These are phyloP conservation scores for Scleroderma bovista DNA, from an alignment of 768 basidiomycete genomes.

Conservation along the genomic window DNA sequence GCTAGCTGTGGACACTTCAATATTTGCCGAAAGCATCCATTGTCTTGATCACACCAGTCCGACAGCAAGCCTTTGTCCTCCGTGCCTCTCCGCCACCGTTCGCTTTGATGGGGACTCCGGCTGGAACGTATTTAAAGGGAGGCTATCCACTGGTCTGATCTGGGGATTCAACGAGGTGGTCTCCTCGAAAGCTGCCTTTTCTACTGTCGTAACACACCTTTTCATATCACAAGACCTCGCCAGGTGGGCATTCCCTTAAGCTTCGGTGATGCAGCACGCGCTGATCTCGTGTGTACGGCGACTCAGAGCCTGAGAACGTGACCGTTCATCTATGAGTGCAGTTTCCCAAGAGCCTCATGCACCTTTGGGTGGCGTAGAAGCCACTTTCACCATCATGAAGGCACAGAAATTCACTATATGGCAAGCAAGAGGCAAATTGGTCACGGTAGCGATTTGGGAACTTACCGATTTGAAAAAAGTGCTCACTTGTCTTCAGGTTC, in stretches of 20 bases:
- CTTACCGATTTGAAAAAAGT: not conserved
- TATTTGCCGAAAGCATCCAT: conserved; percentile 12
- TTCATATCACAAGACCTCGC: conserved; percentile 15
- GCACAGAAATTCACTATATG: conserved; percentile 15
- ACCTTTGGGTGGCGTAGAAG: conserved; percentile 6
- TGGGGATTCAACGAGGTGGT: conserved; percentile 7
- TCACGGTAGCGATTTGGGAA: conserved; percentile 12
- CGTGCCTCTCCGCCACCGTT: conserved; percentile 5
- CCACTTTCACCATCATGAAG: conserved; percentile 19
- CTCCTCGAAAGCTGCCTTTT: conserved; percentile 7
- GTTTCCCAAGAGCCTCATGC: conserved; percentile 6
- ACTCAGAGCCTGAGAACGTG: conserved; percentile 12
- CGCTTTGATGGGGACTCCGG: conserved; percentile 15
- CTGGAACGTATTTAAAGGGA: conserved; percentile 2
- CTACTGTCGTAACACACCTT: conserved; percentile 19
- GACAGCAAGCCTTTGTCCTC: conserved; percentile 14
- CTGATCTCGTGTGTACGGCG: conserved; percentile 13
- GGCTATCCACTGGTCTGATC: conserved; percentile 3
- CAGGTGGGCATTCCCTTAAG: conserved; percentile 11
- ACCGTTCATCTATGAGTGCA: conserved; percentile 7
- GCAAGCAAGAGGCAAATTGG: conserved; percentile 16
- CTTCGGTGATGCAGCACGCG: conserved; percentile 18
- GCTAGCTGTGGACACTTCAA: conserved; percentile 15
- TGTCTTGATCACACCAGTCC: conserved; percentile 10
- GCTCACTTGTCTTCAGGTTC: conserved; percentile 17